A percentile compares a stretch with the other conserved stretches of the same genome.
Conservation (phyloP, 495 filamentous ascomycete species). For the Oidiodendron maius region DNA sequence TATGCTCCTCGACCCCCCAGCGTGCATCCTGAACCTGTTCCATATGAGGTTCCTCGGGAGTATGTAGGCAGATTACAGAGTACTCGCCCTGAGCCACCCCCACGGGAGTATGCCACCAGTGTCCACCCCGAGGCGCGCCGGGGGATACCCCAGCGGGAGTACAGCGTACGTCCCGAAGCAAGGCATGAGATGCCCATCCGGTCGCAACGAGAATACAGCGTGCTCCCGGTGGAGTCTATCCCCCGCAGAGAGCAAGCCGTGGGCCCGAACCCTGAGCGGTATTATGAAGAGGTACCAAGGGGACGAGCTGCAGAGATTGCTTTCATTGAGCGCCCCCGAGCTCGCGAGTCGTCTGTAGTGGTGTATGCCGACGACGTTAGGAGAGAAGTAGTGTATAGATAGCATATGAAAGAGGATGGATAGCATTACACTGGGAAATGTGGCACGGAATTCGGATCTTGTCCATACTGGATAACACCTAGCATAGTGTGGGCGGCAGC, state of each 20-base stretch:
- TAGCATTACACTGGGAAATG: background rate
- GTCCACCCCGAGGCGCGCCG: conserved; percentile 20
- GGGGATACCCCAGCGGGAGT: conserved; percentile 36
- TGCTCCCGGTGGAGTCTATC: conserved; percentile 23
- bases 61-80: conserved; percentile 27
- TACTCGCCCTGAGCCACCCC: conserved; percentile 33
- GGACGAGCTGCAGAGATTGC: conserved; percentile 35
- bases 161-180: conserved; percentile 28
- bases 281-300: conserved; percentile 30
- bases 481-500: too few species aligned
- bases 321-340: conserved; percentile 37
- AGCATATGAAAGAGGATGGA: background rate
- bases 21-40: conserved; percentile 40
- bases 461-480: too few species aligned
- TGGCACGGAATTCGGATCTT: too few species aligned
- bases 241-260: conserved; percentile 10
- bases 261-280: conserved; percentile 25
- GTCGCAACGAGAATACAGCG: conserved; percentile 36
- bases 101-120: conserved; percentile 34
- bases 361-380: conserved; percentile 31
- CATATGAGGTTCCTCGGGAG: conserved; percentile 49
- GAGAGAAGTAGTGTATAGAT: conserved; percentile 24
- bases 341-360: conserved; percentile 27
- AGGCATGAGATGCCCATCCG: conserved; percentile 25
- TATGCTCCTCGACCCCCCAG: conserved; percentile 26